Evolutionary conservation across 2,329 filamentous ascomycete species (phyloP).

Genomic region (Fusarium heterosporum): DNA sequence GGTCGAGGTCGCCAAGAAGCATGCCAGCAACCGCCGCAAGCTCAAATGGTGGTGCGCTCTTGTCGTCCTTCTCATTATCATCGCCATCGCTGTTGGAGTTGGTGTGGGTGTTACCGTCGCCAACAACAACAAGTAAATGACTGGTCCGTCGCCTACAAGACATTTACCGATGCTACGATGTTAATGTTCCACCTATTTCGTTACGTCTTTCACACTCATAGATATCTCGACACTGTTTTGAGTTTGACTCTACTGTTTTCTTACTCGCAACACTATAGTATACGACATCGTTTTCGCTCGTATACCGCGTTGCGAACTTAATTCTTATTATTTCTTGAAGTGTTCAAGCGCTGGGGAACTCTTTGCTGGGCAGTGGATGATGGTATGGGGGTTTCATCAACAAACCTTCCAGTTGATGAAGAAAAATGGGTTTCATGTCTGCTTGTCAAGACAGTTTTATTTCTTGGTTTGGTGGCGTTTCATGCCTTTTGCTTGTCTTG

Average conservation of each 20-base stretch:
- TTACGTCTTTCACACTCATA: conserved; percentile 37
- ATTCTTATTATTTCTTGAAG: conserved; percentile 40
- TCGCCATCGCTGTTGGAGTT: conserved; percentile 66
- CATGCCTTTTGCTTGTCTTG: conserved; percentile 34
- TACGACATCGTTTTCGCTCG: conserved; percentile 28
- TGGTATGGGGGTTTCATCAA: conserved; percentile 6
- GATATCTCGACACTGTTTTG: conserved; percentile 39
- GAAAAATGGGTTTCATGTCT: conserved; percentile 30
- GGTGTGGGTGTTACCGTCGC: conserved; percentile 63
- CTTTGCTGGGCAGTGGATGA: conserved; percentile 19
- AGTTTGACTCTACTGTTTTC: conserved; percentile 7
- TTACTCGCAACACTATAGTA: conserved; percentile 23
- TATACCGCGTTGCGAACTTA: conserved; percentile 40
- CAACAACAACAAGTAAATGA: conserved; percentile 37
- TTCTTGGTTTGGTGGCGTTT: conserved; percentile 25
- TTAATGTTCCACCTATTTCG: conserved; percentile 12
- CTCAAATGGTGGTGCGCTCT: conserved; percentile 85
- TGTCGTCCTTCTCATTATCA: conserved; percentile 68
- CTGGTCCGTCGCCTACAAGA: not conserved
- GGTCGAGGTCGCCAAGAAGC: conserved; percentile 74
- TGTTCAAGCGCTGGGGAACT: conserved; percentile 30
- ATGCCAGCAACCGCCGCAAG: conserved; percentile 74
- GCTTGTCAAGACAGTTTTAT: conserved; percentile 20
- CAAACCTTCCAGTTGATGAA: conserved; percentile 16
- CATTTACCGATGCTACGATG: conserved; percentile 7